Base-by-base conservation (phyloP, 768 basidiomycete species). In the Agrocybe chaxingu region DNA sequence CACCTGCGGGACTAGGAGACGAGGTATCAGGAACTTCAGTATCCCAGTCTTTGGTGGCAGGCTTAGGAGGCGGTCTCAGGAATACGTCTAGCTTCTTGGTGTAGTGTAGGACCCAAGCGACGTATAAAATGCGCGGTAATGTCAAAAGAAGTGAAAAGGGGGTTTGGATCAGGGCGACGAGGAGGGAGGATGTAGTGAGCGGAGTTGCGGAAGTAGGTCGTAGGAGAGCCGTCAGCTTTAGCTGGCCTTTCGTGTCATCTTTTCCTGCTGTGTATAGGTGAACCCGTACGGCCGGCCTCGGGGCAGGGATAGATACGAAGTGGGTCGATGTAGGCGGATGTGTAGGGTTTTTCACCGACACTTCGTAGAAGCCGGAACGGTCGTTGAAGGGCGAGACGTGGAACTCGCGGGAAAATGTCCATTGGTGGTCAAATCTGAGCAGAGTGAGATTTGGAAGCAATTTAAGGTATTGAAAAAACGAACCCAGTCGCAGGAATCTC, bases 311-410 rank as follows among this genome's bases (percentile, higher is more conserved):
- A 12, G 42, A 16, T 11, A 31, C 57, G 62, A 8, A 41, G 11
- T n/a, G 43, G 5, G 18, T 29, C 3, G 47, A 54, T n/a, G 42
- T 63, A 2, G 70, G 70, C 7, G 75, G 53, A 44, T 69, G 67
- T 38, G 66, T 64, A 3, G 85, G 85, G 8, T 69, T 60, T 50
- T 69, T 69, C 16, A 89, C 59, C 39, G 82, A 74, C 11, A 86
- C 71, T 3, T 68, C 76, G 66, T 88, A 89, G 61, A 71, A 84
- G 0, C 86, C 85, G 18, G 75, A 71, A 3, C 85, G 75, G 57
- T 86, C 82, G 61, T 87, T 89, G 73, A 87, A 88, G 0, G 87
- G 85, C 0, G 85, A 89, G 41, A 89, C 86, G 56, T 89, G 85
- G 61, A 89, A 89, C 53, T 78, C 73, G 19, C 85, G 80, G 13